Percentiles rank a stretch among this genome's conserved stretches.
Conservation (phyloP, 305 asterid species). For the Fraxinus paxiana region DNA sequence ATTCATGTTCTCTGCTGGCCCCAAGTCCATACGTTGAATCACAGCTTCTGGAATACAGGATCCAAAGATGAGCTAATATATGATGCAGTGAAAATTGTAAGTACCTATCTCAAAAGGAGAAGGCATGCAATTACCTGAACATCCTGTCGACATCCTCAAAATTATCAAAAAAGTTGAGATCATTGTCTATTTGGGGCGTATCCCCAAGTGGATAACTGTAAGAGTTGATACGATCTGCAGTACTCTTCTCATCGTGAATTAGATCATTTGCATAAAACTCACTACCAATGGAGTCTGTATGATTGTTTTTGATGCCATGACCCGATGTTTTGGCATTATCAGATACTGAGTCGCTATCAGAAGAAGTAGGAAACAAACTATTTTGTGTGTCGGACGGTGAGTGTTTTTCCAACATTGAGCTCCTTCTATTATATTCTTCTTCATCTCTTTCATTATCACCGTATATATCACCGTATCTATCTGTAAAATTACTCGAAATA, state of each 20-base stretch:
- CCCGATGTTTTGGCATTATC: constrained; percentile 34
- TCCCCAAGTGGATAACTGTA: constrained; percentile 53
- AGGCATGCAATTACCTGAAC: constrained; percentile 52
- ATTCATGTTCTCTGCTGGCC: constrained; percentile 47
- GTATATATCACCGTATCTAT: constrained; percentile 30
- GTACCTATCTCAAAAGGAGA: background rate
- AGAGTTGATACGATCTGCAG: constrained; percentile 40
- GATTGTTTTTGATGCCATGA: constrained; percentile 39
- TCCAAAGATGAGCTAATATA: constrained; percentile 24
- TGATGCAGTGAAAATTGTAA: background rate
- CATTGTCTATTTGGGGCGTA: constrained; percentile 39
- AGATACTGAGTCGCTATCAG: constrained; percentile 35
- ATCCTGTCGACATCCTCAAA: constrained; percentile 78
- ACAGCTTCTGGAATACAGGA: constrained; percentile 48
- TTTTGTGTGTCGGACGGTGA: constrained; percentile 32
- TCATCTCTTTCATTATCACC: constrained; percentile 34
- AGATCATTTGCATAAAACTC: constrained; percentile 38
- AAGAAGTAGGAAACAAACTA: constrained; percentile 36
- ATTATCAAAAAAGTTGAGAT: constrained; percentile 45
- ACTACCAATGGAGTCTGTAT: constrained; percentile 33
- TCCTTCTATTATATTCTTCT: constrained; percentile 31
- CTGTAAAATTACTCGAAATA: constrained; percentile 31
- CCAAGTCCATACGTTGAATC: constrained; percentile 65
- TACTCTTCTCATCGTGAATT: constrained; percentile 35
- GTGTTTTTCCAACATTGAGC: constrained; percentile 45